Evolutionary conservation across 2,329 filamentous ascomycete species (phyloP).

Genomic region (Aspergillus fischeri): DNA sequence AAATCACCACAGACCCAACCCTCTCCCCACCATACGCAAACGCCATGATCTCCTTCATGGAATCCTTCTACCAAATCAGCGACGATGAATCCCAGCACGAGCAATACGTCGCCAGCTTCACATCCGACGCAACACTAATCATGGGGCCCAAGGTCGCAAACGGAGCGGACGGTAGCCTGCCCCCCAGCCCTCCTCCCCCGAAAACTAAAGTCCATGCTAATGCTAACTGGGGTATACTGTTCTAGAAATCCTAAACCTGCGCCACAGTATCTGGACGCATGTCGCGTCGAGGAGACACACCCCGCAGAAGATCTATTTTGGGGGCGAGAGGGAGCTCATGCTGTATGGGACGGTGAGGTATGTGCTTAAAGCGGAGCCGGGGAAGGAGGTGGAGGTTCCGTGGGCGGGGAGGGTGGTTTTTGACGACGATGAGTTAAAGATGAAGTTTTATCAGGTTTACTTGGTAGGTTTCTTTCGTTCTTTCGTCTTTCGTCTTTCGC

Average conservation of each 20-base stretch:
- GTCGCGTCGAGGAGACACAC: conserved; percentile 31
- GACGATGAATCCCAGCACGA: conserved; percentile 33
- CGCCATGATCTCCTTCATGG: conserved; percentile 29
- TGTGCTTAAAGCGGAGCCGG: conserved; percentile 26
- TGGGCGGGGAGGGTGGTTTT: conserved; percentile 38
- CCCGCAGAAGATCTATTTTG: conserved; percentile 29
- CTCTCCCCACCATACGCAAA: conserved; percentile 22
- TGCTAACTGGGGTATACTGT: background rate
- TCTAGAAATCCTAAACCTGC: conserved; percentile 30
- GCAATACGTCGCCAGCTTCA: conserved; percentile 33
- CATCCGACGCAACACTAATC: conserved; percentile 32
- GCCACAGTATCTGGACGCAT: conserved; percentile 35
- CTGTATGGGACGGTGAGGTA: conserved; percentile 35
- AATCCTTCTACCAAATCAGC: conserved; percentile 35
- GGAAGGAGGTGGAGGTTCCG: conserved; percentile 31
- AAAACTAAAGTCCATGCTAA: too few species aligned
- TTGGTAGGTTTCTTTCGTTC: conserved; percentile 24
- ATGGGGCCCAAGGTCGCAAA: conserved; percentile 35
- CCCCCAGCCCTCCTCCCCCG: too few species aligned
- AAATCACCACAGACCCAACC: conserved; percentile 23
- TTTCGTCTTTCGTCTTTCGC: background rate
- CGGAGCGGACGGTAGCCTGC: conserved; percentile 24
- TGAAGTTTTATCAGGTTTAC: conserved; percentile 41
- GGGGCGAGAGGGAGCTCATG: conserved; percentile 33
- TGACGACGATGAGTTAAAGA: conserved; percentile 25